Evolutionary conservation across 2,329 filamentous ascomycete genomes (phyloP), one percentile per base, ranked within the genome.

Genomic region (Diplocarpon rosae): DNA sequence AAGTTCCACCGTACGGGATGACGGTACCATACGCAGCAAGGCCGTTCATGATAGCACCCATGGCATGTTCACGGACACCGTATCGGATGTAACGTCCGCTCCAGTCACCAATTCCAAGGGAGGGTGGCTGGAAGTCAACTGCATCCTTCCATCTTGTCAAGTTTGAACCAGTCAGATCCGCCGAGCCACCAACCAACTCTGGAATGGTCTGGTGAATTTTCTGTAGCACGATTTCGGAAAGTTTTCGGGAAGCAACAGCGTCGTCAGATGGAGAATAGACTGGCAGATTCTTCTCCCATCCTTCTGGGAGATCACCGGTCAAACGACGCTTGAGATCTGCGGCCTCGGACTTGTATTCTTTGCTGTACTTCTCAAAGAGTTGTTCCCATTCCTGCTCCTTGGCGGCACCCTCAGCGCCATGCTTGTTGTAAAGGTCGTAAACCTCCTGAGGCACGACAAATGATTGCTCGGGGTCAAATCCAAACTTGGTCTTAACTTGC

Each of bases 101-200:
- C 73, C 86, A 95, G 69, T 90, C 80, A 63, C 92, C 92, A 59
- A 98, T 84, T 53, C 84, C 83, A 53, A 78, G 82, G 60, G 77
- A 73, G 48, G 87, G 85, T 53, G 89, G 86, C 75, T 98, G 92
- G 82, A 98, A 96, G 75, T 98, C 92, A 56, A 90, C 79, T 46
- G 92, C 90, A 44, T 80, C 77, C 84, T 96, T 98, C 88, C 89
- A 95, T 66, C 89, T 82, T 58, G 92, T 98, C 73, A 96, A 83
- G 79, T 98, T 98, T 65, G 92, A 96, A 64, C 87, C 87, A 65
- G 92, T 98, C 75, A 98, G 69, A 76, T 98, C 92, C 59, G 92
- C 92, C 54, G 92, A 98, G 60, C 92, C 92, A 65, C 90, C 94
- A 50, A 98, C 69, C 47, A 98, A 81, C 70, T 96, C 92, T 56